Base-by-base conservation (phyloP, 805 yeast genomes). In the Candida pseudofarinosa region DNA sequence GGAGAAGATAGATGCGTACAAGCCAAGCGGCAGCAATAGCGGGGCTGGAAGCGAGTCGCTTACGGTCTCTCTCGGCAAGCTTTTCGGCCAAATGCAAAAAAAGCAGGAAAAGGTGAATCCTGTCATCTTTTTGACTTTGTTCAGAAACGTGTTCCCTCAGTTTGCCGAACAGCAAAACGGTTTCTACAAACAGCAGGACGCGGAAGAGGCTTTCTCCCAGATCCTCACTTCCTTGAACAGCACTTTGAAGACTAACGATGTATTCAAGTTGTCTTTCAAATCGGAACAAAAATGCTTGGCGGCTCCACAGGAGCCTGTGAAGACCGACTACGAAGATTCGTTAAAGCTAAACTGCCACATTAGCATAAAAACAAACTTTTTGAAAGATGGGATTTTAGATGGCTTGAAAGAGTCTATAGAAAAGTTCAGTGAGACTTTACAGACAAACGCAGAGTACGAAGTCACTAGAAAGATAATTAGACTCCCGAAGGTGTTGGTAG, bases 161-260 rank as follows among this genome's bases (percentile, higher is more conserved):
- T 93, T 93, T 64, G 86, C 85, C 35, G 97, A 91, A 60, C 78
- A 80, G 46, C 67, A 69, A 20, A 63, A 57, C 38, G 97, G 97
- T 1, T 67, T 75, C 43, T 85, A 77, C 59, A 89, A 88, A 63
- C 99, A 93, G 67, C 99, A 93, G 67, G 99, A 93, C 69, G 99
- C 99, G 0, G 99, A 93, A 67, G 99, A 93, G 62, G 85, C 91
- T 14, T 89, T 81, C 66, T 83, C 97, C 5, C 91, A 85, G 60
- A 74, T 93, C 39, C 65, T 90, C 48, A 66, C 70, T 30, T 65
- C 74, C 26, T 62, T 88, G 46, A 62, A 74, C 31, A 55, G 63
- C 17, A 74, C 71, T 10, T 73, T 76, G 19, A 74, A 78, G 16
- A 62, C 80, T 32, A 79, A 79, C 40, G 75, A 75, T 45, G 72